Percentiles rank a stretch among this genome's conserved stretches.
Conservation (phyloP, 2,329 filamentous ascomycete genomes). For the Colletotrichum liaoningense region DNA sequence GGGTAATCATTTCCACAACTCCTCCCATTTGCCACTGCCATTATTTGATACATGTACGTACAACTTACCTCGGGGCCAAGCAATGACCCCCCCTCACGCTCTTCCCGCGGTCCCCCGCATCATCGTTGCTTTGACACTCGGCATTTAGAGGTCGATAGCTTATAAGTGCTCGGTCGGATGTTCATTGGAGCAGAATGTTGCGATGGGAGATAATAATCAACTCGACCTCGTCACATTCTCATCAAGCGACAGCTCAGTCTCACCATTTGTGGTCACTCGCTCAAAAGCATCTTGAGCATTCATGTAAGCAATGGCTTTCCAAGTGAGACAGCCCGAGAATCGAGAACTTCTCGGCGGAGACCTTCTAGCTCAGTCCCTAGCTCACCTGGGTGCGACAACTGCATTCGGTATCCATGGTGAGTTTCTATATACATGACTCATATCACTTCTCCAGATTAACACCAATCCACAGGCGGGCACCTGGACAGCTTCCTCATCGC, state of each 20-base stretch:
- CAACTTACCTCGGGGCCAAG: background rate
- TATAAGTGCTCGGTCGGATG: background rate
- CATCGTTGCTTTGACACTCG: background rate
- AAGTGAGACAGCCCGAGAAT: slow-evolving; percentile 2
- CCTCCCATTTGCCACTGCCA: background rate
- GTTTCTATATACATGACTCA: background rate
- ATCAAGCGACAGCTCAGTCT: background rate
- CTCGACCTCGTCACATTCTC: background rate
- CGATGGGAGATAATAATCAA: background rate
- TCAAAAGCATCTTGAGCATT: background rate
- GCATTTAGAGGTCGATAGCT: background rate
- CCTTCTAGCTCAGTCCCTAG: slow-evolving; percentile 18
- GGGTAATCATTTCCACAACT: background rate
- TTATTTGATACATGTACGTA: background rate
- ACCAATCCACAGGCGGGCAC: background rate
- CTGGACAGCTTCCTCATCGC: slow-evolving; percentile 23
- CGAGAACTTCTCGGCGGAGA: slow-evolving; percentile 19
- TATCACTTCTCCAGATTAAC: background rate
- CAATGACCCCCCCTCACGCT: background rate
- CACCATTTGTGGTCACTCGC: background rate
- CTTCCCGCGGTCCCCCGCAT: background rate
- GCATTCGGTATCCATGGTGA: slow-evolving; percentile 16
- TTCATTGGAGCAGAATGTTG: background rate
- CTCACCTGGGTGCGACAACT: slow-evolving; percentile 7
- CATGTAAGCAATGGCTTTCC: slow-evolving; percentile 2